Percentiles rank a stretch among this genome's conserved stretches.
Conservation (phyloP, 1,284 basidiomycete species). For the Pascua guehoae region DNA sequence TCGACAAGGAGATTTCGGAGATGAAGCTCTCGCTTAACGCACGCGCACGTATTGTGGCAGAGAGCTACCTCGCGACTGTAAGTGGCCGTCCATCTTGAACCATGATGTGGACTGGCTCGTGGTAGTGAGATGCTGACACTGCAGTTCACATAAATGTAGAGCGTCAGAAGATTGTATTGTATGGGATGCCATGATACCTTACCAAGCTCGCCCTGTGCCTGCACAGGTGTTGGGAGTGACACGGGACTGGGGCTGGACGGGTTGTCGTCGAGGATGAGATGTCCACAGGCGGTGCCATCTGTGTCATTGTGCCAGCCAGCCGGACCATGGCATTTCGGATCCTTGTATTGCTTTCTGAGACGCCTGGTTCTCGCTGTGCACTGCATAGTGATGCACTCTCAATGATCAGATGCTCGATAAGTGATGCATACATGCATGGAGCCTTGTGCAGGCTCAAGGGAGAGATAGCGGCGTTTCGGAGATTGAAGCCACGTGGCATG, state of each 20-base stretch:
- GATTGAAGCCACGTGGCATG: slow-evolving; percentile 5
- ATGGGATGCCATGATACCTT: slow-evolving; percentile 15
- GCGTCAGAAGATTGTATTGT: slow-evolving; percentile 20
- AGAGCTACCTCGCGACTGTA: slow-evolving; percentile 54
- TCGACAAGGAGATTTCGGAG: slow-evolving; percentile 61
- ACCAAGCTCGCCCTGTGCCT: not conserved
- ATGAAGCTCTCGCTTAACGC: slow-evolving; percentile 77
- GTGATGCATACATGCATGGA: not conserved
- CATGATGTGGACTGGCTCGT: no score
- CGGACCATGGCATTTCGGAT: not conserved
- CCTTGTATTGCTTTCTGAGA: not conserved
- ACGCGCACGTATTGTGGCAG: slow-evolving; percentile 93
- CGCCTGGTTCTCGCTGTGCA: not conserved
- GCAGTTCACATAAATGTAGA: slow-evolving; percentile 17
- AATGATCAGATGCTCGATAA: not conserved
- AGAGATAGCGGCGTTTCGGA: not conserved
- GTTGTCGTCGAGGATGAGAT: not conserved
- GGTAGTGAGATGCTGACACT: not conserved
- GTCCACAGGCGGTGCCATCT: no score
- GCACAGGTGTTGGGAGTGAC: not conserved
- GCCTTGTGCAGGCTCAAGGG: not conserved
- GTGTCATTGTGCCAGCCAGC: not conserved
- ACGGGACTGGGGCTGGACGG: not conserved
- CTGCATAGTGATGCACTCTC: not conserved
- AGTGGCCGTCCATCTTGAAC: slow-evolving; percentile 17